phyloP scores from a whole-genome alignment of 495 filamentous ascomycete species.

The Glonium stellatum region DNA sequence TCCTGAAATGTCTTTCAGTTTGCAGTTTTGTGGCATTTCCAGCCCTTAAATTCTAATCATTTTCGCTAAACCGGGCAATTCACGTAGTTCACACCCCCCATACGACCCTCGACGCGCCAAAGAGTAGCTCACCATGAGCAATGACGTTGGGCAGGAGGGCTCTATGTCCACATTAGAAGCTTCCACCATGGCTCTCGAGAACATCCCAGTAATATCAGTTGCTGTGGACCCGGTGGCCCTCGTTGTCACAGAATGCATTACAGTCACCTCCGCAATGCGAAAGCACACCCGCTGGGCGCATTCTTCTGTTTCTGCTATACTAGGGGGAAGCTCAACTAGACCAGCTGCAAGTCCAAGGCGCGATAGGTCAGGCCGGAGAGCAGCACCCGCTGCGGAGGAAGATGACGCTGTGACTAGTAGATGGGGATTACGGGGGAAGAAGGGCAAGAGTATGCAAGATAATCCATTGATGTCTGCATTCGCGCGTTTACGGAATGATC shows the following conservation, averaged over 20 bases:
- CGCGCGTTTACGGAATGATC: conserved; percentile 77
- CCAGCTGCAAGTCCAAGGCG: conserved; percentile 27
- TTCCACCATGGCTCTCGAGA: conserved; percentile 7
- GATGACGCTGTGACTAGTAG: conserved; percentile 52
- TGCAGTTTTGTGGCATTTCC: neutral
- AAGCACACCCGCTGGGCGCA: conserved; percentile 96
- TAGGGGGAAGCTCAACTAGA: conserved; percentile 47
- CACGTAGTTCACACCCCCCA: neutral
- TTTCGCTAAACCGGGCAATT: neutral
- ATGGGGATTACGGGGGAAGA: conserved; percentile 94
- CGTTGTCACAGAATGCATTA: conserved; percentile 98
- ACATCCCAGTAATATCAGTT: conserved; percentile 49
- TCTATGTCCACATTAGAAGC: conserved; percentile 9
- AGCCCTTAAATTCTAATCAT: conserved; percentile 1
- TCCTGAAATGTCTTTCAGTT: neutral
- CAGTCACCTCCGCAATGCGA: conserved; percentile 94
- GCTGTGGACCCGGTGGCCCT: conserved; percentile 91
- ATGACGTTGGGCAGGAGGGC: conserved; percentile 1
- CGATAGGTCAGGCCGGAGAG: conserved; percentile 23
- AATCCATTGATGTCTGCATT: conserved; percentile 96
- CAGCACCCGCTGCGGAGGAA: conserved; percentile 15
- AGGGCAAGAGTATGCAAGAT: conserved; percentile 96
- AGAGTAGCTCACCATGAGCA: conserved; percentile 10
- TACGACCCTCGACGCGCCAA: neutral
- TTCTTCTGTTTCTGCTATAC: conserved; percentile 91